These are phyloP conservation scores for Helotiales sp. DNA, from an alignment of 2,329 filamentous ascomycete species.

Conservation along the genomic window DNA sequence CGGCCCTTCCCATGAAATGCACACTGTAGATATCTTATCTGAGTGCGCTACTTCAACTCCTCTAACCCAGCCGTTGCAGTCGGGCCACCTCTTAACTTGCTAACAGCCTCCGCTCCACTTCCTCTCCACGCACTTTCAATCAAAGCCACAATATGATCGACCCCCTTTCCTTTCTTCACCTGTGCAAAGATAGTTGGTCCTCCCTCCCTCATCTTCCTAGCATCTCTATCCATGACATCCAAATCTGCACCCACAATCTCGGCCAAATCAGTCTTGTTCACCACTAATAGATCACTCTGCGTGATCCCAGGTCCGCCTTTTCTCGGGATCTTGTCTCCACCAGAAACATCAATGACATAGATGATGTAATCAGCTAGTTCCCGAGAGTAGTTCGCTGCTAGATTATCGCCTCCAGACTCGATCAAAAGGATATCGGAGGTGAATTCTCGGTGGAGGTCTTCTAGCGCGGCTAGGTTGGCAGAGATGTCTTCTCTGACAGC, in stretches of 20 bases:
- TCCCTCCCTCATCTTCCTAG: slow-evolving; percentile 90
- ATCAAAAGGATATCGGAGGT: slow-evolving; percentile 84
- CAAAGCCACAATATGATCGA: slow-evolving; percentile 84
- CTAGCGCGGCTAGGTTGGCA: slow-evolving; percentile 87
- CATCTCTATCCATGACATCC: slow-evolving; percentile 90
- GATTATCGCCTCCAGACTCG: slow-evolving; percentile 93
- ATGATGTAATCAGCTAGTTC: slow-evolving; percentile 97
- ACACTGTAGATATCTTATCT: too few species aligned
- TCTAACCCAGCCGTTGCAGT: slow-evolving; percentile 57
- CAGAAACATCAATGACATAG: slow-evolving; percentile 96
- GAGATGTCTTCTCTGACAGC: slow-evolving; percentile 97
- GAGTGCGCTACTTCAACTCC: slow-evolving; percentile 36
- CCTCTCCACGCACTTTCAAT: slow-evolving; percentile 91
- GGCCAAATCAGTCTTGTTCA: slow-evolving; percentile 97
- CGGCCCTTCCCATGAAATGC: neutral
- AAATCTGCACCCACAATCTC: slow-evolving; percentile 89
- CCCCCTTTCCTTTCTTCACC: slow-evolving; percentile 87
- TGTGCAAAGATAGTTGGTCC: slow-evolving; percentile 95
- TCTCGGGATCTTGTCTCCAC: slow-evolving; percentile 92
- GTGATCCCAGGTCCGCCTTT: slow-evolving; percentile 98
- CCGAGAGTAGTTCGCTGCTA: slow-evolving; percentile 93
- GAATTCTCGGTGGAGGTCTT: slow-evolving; percentile 82
- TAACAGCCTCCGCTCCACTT: slow-evolving; percentile 72
- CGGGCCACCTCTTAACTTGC: slow-evolving; percentile 55
- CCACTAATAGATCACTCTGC: slow-evolving; percentile 87